Evolutionary conservation across 2,329 filamentous ascomycete genomes (phyloP).

Genomic region (Incumbomyces lentus): DNA sequence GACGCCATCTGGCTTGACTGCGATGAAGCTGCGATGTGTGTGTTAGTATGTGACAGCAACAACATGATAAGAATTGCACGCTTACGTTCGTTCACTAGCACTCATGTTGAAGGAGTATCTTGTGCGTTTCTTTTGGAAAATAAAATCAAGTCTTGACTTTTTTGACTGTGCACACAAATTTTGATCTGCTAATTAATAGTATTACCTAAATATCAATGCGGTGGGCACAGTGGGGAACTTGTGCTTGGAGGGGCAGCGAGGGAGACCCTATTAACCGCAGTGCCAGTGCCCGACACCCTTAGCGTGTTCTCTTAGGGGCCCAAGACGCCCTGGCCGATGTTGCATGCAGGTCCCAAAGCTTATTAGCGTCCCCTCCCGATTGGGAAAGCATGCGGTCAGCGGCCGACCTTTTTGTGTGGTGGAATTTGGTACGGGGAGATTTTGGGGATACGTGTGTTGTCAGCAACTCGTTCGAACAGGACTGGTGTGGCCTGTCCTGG

Average conservation of each 20-base stretch:
- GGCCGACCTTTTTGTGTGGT: background rate
- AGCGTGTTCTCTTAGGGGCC: too few relatives aligned
- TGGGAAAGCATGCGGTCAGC: constrained; percentile 3
- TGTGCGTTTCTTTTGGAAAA: background rate
- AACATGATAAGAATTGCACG: constrained; percentile 15
- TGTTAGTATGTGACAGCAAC: constrained; percentile 21
- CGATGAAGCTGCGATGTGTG: constrained; percentile 77
- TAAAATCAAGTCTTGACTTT: background rate
- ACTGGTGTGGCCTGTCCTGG: background rate
- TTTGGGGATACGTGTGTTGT: background rate
- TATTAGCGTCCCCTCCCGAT: background rate
- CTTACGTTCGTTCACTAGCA: constrained; percentile 84
- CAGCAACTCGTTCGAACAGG: background rate
- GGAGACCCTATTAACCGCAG: too few relatives aligned
- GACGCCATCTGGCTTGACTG: constrained; percentile 99
- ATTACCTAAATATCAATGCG: too few relatives aligned
- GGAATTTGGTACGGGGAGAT: background rate
- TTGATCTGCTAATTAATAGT: background rate
- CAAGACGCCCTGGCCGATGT: too few relatives aligned
- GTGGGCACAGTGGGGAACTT: constrained; percentile 1
- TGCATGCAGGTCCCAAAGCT: constrained; percentile 2
- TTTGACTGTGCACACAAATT: background rate
- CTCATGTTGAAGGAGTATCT: constrained; percentile 45
- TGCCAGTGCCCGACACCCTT: too few relatives aligned
- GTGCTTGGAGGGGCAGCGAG: constrained; percentile 1